A percentile compares a stretch with the other conserved stretches of the same genome.
Conservation (phyloP, 352 stramenopile genomes). For the Saprolegnia parasitica region DNA sequence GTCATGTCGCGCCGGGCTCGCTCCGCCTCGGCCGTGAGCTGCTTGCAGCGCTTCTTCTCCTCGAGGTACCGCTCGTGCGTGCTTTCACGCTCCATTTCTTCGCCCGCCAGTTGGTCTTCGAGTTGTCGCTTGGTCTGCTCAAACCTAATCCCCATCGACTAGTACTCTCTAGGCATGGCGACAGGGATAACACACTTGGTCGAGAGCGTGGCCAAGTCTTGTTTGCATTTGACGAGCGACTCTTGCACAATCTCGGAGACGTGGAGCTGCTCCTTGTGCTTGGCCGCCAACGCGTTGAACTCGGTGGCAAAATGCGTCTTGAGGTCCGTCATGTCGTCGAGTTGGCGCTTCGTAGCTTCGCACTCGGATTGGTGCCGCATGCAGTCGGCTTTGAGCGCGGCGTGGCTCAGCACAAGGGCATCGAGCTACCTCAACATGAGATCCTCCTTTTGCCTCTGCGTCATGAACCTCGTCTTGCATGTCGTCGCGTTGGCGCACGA, state of each 20-base stretch:
- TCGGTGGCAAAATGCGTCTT: neutral
- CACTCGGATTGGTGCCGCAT: neutral
- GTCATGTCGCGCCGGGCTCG: conserved; percentile 15
- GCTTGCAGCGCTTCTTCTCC: conserved; percentile 69
- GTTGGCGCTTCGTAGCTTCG: neutral
- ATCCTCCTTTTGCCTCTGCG: no score
- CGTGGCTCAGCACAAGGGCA: neutral
- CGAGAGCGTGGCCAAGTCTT: conserved; percentile 4
- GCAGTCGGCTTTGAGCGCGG: neutral
- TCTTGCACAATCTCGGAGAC: conserved; percentile 15
- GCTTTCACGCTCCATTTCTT: conserved; percentile 62
- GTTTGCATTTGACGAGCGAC: conserved; percentile 9
- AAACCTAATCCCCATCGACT: conserved; percentile 31
- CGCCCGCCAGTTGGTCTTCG: conserved; percentile 71
- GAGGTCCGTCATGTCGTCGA: neutral
- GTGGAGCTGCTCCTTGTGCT: conserved; percentile 12
- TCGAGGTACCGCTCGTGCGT: conserved; percentile 71
- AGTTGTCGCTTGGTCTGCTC: conserved; percentile 71
- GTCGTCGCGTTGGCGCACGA: neutral
- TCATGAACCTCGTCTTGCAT: conserved; percentile 9
- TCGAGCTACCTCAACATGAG: neutral
- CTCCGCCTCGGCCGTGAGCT: conserved; percentile 44
- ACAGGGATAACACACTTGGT: neutral
- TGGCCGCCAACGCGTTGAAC: neutral
- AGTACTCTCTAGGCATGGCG: neutral